Evolutionary conservation across 176 grass and related monocot species (phyloP), one percentile per base, ranked within the genome.

Genomic region (Carex myosuroides): DNA sequence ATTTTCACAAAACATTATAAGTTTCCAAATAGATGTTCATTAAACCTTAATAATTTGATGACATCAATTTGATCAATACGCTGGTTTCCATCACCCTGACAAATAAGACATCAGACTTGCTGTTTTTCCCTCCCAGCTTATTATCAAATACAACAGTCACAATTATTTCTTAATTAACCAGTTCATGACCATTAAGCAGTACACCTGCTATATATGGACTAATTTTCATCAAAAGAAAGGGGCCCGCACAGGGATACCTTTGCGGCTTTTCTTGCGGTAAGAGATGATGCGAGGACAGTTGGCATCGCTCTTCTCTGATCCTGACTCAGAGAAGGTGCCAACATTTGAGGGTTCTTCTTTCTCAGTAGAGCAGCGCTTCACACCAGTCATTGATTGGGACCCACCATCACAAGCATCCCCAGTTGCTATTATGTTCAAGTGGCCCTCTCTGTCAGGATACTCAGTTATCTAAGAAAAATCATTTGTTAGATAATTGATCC

Each of bases 251-350:
- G 80, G 80, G 6, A 67, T 83, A 20, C 60, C 80, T 83, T 83
- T 83, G 80, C 61, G 80, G 73, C 50, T 77, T 14, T 50, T 83
- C 13, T 83, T 83, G 11, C 80, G 80, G 39, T 30, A 67, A 12
- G 80, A 83, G 13, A 13, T 29, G 12, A 64, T 67, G 2, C 5
- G 14, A 13, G 60, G 20, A 50, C 17, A 52, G 80, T 10, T 67
- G 35, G 39, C 72, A 54, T 52, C 60, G 1, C 17, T 83, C 41
- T 65, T 46, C 46, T 83, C 35, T 32, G 80, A 11, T 64, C 37
- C 39, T 42, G 60, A 42, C 56, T 58, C 56, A 62, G 16, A 37
- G 14, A 32, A 5, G 32, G 55, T 2, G 13, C 21, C 16, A 3
- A 59, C n/a, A 18, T 16, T 17, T 55, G 22, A 55, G 4, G 48